Conservation (phyloP, 2,329 filamentous ascomycete species). For the Penicillium verrucosum region DNA sequence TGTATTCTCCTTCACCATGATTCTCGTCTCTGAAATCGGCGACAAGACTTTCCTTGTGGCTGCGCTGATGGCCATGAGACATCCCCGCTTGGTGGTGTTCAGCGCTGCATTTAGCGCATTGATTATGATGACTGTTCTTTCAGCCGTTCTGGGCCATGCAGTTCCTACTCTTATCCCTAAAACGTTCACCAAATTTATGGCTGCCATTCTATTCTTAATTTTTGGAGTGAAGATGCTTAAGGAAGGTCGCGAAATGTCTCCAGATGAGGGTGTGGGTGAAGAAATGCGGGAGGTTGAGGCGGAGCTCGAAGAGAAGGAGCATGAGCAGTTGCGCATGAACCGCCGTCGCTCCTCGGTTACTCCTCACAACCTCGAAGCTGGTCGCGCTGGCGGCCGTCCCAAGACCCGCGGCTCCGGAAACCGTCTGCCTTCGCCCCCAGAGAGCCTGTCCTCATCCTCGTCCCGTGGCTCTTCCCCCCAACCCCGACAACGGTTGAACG, state of each 20-base stretch:
- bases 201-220: slow-evolving; percentile 78
- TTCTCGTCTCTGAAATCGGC: slow-evolving; percentile 91
- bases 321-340: slow-evolving; percentile 64
- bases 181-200: slow-evolving; percentile 82
- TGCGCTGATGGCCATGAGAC: slow-evolving; percentile 98
- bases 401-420: slow-evolving; percentile 68
- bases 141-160: slow-evolving; percentile 86
- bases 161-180: slow-evolving; percentile 88
- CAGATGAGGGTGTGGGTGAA: slow-evolving; percentile 86
- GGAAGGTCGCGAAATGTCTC: slow-evolving; percentile 85
- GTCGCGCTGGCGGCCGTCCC: slow-evolving; percentile 58
- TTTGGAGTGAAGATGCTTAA: slow-evolving; percentile 81
- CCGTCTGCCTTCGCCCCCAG: slow-evolving; percentile 73
- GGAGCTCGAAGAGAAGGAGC: slow-evolving; percentile 91
- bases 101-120: slow-evolving; percentile 89
- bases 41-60: slow-evolving; percentile 99
- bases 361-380: slow-evolving; percentile 77
- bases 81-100: slow-evolving; percentile 89
- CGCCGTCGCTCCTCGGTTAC: slow-evolving; percentile 66
- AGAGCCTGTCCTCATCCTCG: slow-evolving; percentile 75
- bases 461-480: slow-evolving; percentile 57
- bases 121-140: slow-evolving; percentile 90
- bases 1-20: slow-evolving; percentile 91
- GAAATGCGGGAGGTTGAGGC: slow-evolving; percentile 97
- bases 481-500: slow-evolving; percentile 45